These are phyloP conservation scores for Lasiodiplodia theobromae DNA, from an alignment of 2,329 filamentous ascomycete genomes.

Conservation along the genomic window DNA sequence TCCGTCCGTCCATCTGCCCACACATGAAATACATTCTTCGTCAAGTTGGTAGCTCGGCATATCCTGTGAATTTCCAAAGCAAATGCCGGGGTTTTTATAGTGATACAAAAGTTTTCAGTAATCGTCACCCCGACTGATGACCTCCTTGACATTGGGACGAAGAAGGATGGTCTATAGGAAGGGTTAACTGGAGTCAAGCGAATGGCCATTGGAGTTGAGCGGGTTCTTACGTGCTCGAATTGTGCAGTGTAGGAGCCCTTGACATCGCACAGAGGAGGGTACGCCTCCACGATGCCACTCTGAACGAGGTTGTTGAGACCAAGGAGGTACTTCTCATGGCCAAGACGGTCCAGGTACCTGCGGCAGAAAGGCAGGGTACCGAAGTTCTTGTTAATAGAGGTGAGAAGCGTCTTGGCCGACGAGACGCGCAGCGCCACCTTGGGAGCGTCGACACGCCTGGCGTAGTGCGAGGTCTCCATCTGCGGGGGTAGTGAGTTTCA, in stretches of 20 bases:
- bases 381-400: constrained; percentile 95
- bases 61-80: neutral
- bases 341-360: constrained; percentile 89
- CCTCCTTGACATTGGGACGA: constrained; percentile 71
- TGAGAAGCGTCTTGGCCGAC: constrained; percentile 85
- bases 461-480: constrained; percentile 87
- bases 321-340: constrained; percentile 91
- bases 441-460: constrained; percentile 73
- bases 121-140: constrained; percentile 85
- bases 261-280: constrained; percentile 87
- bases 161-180: constrained; percentile 73
- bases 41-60: neutral
- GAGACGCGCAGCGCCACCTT: constrained; percentile 78
- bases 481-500: constrained; percentile 1
- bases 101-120: constrained; percentile 60
- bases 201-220: no score
- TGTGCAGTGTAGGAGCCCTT: constrained; percentile 96
- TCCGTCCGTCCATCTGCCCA: neutral
- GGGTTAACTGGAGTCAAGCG: neutral
- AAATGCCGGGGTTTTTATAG: neutral
- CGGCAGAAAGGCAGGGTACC: constrained; percentile 90
- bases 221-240: constrained; percentile 82
- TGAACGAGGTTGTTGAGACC: constrained; percentile 87
- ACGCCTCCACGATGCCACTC: constrained; percentile 85
- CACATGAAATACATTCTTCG: neutral